A percentile compares a stretch with the other conserved stretches of the same genome.
Conservation (phyloP, 441 rosid genomes). For the Flueggea neowawraea region DNA sequence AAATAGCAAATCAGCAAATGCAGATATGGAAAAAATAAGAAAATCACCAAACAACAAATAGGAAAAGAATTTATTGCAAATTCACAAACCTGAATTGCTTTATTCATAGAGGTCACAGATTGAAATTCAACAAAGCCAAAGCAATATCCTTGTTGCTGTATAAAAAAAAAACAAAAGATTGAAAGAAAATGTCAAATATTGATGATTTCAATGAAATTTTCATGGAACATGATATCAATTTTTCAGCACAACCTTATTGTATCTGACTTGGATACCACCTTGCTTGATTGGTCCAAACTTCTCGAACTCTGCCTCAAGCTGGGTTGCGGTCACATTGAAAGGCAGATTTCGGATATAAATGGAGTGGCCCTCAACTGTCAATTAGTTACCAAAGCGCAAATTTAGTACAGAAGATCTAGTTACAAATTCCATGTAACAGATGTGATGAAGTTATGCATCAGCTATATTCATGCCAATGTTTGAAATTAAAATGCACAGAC, state of each 20-base stretch:
- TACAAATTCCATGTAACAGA: background rate
- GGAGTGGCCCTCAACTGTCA: constrained; percentile 53
- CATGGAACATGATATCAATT: background rate
- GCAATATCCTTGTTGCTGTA: constrained; percentile 51
- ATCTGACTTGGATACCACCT: constrained; percentile 58
- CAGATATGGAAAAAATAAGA: no score
- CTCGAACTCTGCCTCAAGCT: constrained; percentile 49
- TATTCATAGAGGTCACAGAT: constrained; percentile 42
- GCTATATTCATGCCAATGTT: no score
- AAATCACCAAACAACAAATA: background rate
- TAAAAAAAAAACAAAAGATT: constrained; percentile 12
- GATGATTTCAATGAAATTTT: background rate
- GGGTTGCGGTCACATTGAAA: constrained; percentile 27
- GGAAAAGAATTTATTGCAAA: background rate
- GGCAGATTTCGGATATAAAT: constrained; percentile 60
- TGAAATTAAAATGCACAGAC: background rate
- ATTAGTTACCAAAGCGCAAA: constrained; percentile 9
- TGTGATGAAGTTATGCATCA: background rate
- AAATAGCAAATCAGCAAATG: no score
- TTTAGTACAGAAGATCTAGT: background rate
- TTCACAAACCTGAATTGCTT: constrained; percentile 50
- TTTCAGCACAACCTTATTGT: constrained; percentile 37
- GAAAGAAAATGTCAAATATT: background rate
- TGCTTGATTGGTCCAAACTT: constrained; percentile 63
- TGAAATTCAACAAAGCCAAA: constrained; percentile 66